These are phyloP conservation scores for Lichtheimia ornata DNA, from an alignment of 371 early-diverging fungal species.

Conservation along the genomic window DNA sequence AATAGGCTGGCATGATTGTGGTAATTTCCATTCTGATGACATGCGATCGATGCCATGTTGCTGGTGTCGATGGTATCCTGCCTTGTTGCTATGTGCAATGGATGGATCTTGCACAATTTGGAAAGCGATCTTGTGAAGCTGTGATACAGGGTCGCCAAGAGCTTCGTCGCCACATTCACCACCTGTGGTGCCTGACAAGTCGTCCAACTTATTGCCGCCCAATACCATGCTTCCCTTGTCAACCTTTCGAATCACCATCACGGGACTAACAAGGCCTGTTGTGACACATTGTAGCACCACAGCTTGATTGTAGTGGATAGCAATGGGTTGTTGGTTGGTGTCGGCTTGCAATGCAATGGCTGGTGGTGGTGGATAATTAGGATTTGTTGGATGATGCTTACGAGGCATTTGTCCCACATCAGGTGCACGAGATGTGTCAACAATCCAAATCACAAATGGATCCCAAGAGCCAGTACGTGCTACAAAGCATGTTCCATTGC, in stretches of 20 bases:
- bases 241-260: conserved; percentile 82
- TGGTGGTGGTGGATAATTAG: conserved; percentile 75
- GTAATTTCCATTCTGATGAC: conserved; percentile 28
- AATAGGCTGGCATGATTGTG: conserved; percentile 52
- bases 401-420: conserved; percentile 27
- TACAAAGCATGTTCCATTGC: conserved; percentile 73
- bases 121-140: conserved; percentile 90
- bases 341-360: conserved; percentile 64
- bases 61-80: conserved; percentile 20
- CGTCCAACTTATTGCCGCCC: conserved; percentile 56
- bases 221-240: conserved; percentile 80
- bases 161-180: conserved; percentile 57
- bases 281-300: conserved; percentile 81
- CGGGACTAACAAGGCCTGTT: conserved; percentile 82
- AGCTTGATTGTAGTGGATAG: conserved; percentile 83
- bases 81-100: conserved; percentile 33
- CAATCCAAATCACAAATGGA: conserved; percentile 87
- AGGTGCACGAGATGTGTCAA: conserved; percentile 63
- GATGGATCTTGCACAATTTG: conserved; percentile 67
- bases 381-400: conserved; percentile 53
- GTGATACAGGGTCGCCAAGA: conserved; percentile 75
- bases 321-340: conserved; percentile 52
- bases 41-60: conserved; percentile 12
- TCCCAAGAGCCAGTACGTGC: conserved; percentile 84
- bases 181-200: conserved; percentile 21